phyloP scores from a whole-genome alignment of 331 rosid species.

The Quercus phellos region DNA sequence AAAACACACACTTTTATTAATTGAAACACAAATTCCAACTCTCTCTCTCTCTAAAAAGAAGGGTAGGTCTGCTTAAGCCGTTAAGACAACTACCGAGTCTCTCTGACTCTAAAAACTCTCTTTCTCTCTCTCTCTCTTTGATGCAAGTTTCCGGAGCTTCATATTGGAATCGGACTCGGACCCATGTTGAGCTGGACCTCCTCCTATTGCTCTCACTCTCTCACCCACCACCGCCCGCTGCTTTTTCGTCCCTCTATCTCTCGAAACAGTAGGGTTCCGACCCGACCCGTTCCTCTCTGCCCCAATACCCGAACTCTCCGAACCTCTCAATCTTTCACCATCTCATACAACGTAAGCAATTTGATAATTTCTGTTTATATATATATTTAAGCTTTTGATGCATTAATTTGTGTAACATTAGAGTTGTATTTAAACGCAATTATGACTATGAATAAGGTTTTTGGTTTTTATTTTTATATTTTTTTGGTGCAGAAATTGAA shows the following conservation, averaged over 20 bases:
- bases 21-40: background rate
- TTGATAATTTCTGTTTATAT: background rate
- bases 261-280: constrained; percentile 31
- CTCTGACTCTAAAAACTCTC: background rate
- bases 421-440: background rate
- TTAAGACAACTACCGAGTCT: background rate
- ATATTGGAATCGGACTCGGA: constrained; percentile 13
- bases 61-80: background rate
- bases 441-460: background rate
- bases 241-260: constrained; percentile 36
- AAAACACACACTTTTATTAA: too few species aligned
- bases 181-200: constrained; percentile 43
- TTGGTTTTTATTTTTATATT: background rate
- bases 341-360: constrained; percentile 38
- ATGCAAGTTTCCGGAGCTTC: constrained; percentile 26
- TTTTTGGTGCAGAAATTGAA: constrained; percentile 50
- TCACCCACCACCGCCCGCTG: constrained; percentile 41
- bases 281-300: constrained; percentile 23
- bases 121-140: background rate
- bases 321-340: constrained; percentile 46
- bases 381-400: background rate
- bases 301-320: constrained; percentile 45
- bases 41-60: background rate
- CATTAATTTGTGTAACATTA: background rate
- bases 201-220: constrained; percentile 41